These are phyloP conservation scores for Auriscalpium orientale DNA, from an alignment of 768 basidiomycete genomes.

Conservation along the genomic window DNA sequence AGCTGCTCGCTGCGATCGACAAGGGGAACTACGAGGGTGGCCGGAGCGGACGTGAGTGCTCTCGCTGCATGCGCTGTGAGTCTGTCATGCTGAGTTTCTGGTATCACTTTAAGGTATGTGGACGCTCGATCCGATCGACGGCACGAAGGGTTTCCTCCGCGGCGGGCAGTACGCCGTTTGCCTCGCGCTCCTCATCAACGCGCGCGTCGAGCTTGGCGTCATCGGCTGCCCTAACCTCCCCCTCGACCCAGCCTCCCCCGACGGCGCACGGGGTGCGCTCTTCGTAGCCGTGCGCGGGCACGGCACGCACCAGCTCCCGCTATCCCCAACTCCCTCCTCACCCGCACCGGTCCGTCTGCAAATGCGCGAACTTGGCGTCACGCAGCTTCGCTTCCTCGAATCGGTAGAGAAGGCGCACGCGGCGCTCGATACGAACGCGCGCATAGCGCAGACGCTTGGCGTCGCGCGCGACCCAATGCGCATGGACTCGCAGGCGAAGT, in stretches of 20 bases:
- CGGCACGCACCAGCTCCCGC: constrained; percentile 67
- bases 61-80: not conserved
- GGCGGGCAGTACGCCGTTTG: constrained; percentile 58
- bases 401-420: constrained; percentile 90
- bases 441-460: constrained; percentile 58
- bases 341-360: constrained; percentile 37
- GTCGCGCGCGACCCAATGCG: constrained; percentile 60
- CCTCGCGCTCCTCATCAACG: constrained; percentile 45
- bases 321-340: constrained; percentile 39
- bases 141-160: constrained; percentile 55
- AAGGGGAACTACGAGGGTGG: constrained; percentile 73
- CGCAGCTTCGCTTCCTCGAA: constrained; percentile 69
- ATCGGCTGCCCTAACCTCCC: constrained; percentile 86
- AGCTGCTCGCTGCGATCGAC: constrained; percentile 84
- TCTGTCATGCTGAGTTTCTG: not conserved
- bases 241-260: constrained; percentile 40
- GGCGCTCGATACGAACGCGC: constrained; percentile 77
- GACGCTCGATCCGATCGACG: constrained; percentile 48
- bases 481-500: constrained; percentile 98
- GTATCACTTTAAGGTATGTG: constrained; percentile 24
- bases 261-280: constrained; percentile 65
- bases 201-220: constrained; percentile 45
- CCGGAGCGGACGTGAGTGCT: constrained; percentile 54
- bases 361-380: constrained; percentile 44
- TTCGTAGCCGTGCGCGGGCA: constrained; percentile 85